These are phyloP conservation scores for Gynandropsis gynandra DNA, from an alignment of 345 rosid species.

Conservation along the genomic window DNA sequence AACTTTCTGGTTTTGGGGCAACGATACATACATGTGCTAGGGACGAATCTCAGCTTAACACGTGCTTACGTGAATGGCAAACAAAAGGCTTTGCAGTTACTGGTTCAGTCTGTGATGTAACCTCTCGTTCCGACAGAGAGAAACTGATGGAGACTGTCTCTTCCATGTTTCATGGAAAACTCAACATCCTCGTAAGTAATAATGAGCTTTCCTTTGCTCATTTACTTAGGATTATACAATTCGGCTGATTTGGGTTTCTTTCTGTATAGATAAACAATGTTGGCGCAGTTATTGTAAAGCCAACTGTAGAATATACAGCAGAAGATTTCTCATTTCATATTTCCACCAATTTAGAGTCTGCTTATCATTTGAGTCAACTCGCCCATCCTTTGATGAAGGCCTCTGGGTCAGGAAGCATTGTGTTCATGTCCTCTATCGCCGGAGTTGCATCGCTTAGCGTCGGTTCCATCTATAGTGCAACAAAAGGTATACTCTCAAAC, in stretches of 20 bases:
- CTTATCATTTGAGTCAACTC: constrained; percentile 50
- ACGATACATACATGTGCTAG: constrained; percentile 25
- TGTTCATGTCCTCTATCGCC: constrained; percentile 45
- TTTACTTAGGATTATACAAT: too few relatives aligned
- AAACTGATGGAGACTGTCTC: constrained; percentile 29
- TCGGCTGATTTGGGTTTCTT: too few relatives aligned
- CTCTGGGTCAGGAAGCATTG: constrained; percentile 43
- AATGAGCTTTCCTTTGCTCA: background rate
- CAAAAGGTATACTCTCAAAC: constrained; percentile 34
- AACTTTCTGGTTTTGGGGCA: constrained; percentile 24
- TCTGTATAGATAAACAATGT: constrained; percentile 44
- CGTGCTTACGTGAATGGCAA: constrained; percentile 23
- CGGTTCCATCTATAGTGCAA: constrained; percentile 39
- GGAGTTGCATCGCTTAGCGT: constrained; percentile 24
- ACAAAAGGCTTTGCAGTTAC: constrained; percentile 19
- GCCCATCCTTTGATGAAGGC: constrained; percentile 47
- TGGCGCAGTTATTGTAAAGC: constrained; percentile 36
- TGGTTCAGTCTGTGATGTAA: constrained; percentile 19
- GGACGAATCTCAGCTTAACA: constrained; percentile 21
- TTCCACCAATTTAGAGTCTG: constrained; percentile 46
- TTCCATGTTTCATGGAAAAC: constrained; percentile 26
- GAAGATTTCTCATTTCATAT: constrained; percentile 43
- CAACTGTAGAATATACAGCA: constrained; percentile 35
- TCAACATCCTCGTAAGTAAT: constrained; percentile 22
- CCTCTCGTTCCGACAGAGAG: constrained; percentile 19